Evolutionary conservation across 2,329 filamentous ascomycete genomes (phyloP), one percentile per base, ranked within the genome.

Genomic region (Pseudocercospora cruenta): DNA sequence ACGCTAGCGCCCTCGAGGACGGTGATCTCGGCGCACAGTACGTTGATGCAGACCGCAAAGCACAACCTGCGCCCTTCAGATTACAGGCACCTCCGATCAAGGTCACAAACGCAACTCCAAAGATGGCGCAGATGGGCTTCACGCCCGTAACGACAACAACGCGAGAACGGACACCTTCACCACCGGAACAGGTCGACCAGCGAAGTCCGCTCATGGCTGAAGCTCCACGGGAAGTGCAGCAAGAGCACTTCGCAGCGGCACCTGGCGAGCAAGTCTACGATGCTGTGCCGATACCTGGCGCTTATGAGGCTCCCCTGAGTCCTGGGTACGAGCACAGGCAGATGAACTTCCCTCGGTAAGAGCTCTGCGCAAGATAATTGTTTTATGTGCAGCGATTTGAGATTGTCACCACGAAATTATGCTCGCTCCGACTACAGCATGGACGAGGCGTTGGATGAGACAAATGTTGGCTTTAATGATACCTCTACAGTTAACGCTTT

Each of bases 211-310:
- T 70, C 68, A 79, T 75, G 70, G 59, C 71, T 16, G 71, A 72
- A 47, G 76, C 75, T 5, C 77, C 78, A 12, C 75, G 78, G 58
- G 82, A 85, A 72, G 82, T 82, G 61, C 74, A 84, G 65, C 85
- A 89, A 71, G 84, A 89, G 58, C 91, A 92, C 71, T 88, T 89
- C 19, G 86, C 85, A 10, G 86, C 88, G 12, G 91, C 91, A 9
- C 89, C 91, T 0, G 91, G 93, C 57, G 94, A 97, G 84, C 88
- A 91, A 73, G 88, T 89, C 58, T 97, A 97, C 78, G 94, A 90
- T 12, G 83, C 90, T 22, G 94, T 97, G 33, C 92, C 94, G 0
- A 97, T 97, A 66, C 94, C 94, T 0, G 91, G 91, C 5, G 91
- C 93, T 0, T 97, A 97, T 49, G 73, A 76, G 57, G 67, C 70